phyloP scores from a whole-genome alignment of 2,329 filamentous ascomycete species.

The Trichoderma polysporum region DNA sequence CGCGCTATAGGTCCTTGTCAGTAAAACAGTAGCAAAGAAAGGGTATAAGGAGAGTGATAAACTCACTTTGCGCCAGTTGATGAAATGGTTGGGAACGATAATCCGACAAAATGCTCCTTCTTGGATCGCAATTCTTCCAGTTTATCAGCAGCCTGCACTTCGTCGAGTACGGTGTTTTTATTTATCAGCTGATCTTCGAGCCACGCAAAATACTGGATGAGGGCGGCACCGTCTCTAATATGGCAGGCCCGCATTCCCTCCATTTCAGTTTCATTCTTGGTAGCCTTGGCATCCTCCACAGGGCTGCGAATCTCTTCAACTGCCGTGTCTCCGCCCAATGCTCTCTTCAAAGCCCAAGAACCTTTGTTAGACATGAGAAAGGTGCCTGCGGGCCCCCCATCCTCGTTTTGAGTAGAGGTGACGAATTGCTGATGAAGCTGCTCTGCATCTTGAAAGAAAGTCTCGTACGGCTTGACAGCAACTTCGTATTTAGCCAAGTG shows the following conservation, averaged over 20 bases:
- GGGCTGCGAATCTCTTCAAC: conserved; percentile 88
- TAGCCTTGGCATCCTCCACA: conserved; percentile 84
- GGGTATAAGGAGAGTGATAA: not conserved
- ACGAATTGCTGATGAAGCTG: conserved; percentile 50
- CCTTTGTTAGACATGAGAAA: conserved; percentile 85
- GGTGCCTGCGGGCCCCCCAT: conserved; percentile 50
- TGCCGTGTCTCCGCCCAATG: conserved; percentile 78
- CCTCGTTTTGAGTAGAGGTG: conserved; percentile 35
- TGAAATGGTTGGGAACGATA: conserved; percentile 95
- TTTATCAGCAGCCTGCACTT: conserved; percentile 89
- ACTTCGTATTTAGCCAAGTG: conserved; percentile 72
- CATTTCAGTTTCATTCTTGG: conserved; percentile 89
- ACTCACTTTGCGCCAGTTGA: conserved; percentile 77
- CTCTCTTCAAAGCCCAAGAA: conserved; percentile 88
- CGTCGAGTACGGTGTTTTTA: conserved; percentile 74
- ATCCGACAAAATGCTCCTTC: conserved; percentile 74
- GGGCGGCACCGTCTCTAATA: conserved; percentile 84
- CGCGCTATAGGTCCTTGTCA: conserved; percentile 56
- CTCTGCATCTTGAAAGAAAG: conserved; percentile 76
- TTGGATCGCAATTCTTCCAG: conserved; percentile 72
- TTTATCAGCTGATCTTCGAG: conserved; percentile 81
- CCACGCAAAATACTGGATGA: conserved; percentile 95
- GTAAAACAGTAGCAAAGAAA: not conserved
- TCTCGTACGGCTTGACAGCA: conserved; percentile 74
- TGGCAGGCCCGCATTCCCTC: conserved; percentile 94